Base-by-base conservation (phyloP, 768 basidiomycete species). In the Amanita exitialis region DNA sequence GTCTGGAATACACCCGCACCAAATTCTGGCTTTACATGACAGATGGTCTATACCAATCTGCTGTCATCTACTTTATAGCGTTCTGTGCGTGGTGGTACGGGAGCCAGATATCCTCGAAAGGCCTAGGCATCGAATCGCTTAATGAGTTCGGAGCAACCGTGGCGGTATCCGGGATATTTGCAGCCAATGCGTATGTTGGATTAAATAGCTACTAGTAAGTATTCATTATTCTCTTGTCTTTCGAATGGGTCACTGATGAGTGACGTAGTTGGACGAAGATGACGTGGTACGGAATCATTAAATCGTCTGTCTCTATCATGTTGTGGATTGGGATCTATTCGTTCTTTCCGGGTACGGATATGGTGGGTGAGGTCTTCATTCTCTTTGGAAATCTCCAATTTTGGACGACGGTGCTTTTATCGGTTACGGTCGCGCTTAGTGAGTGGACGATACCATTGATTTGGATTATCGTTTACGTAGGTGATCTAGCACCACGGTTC, bases 11-110 rank as follows among this genome's bases (percentile, higher is more conserved):
- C 67, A 96, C 93, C 15, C 80, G 90, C 8, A 55, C 70, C 47
- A 92, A 89, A 69, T 98, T 98, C 69, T 97, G 92, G 91, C 62
- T 84, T 49, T 96, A 93, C 68, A 96, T 97, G 89, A 63, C 79
- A 6, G 95, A 98, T 63, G 94, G 94, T 23, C 67, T 97, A 30
- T 97, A 96, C 66, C 95, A 98, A 61, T 95, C 93, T 0, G 80
- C 71, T 0, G 78, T 90, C 52, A 79, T 92, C 28, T 93, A 84
- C 69, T 94, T 86, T 70, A 74, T 97, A 59, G 90, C 94, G 0
- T 96, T 79, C 63, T 63, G 81, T 41, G 78, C 76, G 18, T 88
- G 87, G 82, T 76, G 75, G 0, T 62, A 83, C 13, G 85, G 83
- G 4, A 65, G 74, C 13, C 72, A 82, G 3, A 66, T 75, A 1